phyloP scores from a whole-genome alignment of 768 basidiomycete species.

The Phylloporus sp. region DNA sequence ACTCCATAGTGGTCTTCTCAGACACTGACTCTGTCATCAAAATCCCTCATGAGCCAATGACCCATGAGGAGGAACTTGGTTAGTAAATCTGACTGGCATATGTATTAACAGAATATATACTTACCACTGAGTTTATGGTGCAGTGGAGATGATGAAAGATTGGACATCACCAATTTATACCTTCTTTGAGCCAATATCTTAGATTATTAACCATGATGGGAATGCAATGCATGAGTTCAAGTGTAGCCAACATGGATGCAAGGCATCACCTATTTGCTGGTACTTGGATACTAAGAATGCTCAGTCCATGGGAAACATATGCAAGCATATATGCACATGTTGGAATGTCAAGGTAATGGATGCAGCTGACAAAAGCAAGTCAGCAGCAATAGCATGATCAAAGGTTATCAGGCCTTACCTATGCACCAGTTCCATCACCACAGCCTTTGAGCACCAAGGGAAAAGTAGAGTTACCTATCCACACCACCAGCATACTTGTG shows the following conservation, averaged over 20 bases:
- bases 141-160: slow-evolving; percentile 7
- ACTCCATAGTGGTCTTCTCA: too few relatives aligned
- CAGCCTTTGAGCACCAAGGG: background rate
- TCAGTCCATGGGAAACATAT: slow-evolving; percentile 30
- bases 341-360: slow-evolving; percentile 26
- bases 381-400: background rate
- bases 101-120: too few relatives aligned
- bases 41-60: too few relatives aligned
- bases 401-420: background rate
- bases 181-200: slow-evolving; percentile 27
- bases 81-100: too few relatives aligned
- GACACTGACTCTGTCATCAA: too few relatives aligned
- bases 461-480: background rate
- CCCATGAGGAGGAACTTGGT: too few relatives aligned
- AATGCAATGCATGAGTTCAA: slow-evolving; percentile 25
- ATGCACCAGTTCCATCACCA: background rate
- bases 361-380: slow-evolving; percentile 11
- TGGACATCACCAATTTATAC: slow-evolving; percentile 35
- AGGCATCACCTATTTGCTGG: slow-evolving; percentile 9
- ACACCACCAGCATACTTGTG: background rate
- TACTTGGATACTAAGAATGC: slow-evolving; percentile 26
- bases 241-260: slow-evolving; percentile 22
- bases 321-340: slow-evolving; percentile 28
- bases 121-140: background rate
- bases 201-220: slow-evolving; percentile 19